Base-by-base conservation (phyloP, 495 filamentous ascomycete genomes). In the Neurospora sp. region DNA sequence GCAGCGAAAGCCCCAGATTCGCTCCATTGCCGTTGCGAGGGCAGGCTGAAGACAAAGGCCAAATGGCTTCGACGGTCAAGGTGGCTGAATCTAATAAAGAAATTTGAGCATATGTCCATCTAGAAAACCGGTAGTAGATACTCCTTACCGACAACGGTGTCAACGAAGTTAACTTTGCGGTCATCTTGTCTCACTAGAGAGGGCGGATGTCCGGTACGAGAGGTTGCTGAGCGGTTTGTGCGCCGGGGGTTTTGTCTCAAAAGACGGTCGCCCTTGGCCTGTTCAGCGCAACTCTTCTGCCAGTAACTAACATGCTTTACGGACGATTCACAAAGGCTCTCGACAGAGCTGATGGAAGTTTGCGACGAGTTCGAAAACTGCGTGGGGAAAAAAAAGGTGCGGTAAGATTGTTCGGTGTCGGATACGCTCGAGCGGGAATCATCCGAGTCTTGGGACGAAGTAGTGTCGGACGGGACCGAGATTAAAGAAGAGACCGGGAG, bases 11-110 rank as follows among this genome's bases (percentile, higher is more conserved):
- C 71, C 98, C 93, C 20, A 91, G 91, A 76, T 91, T 87, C 70
- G 81, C 84, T 16, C 88, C 86, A 72, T 82, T 77, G 42, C 90
- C 88, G 69, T 83, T 85, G 73, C 88, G 85, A 74, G 86, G 86
- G 39, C 86, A 83, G 35, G 89, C 85, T 69, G 86, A 89, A 16
- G 91, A 91, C 3, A 90, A 84, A n/a, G 96, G 95, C 96, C 96
- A 99, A 76, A 99, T 97, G 39, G 89, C 93, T 82, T 98, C 94
- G 40, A 99, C 95, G 82, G 98, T 97, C 82, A 98, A 93, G 59
- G 96, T 94, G 68, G 95, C 94, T 77, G 94, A 94, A 87, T 98
- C 96, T 99, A 89, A 78, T 81, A 74, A 69, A 72, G 76, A 74
- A 78, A 76, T 72, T 79, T 77, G 76, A 75, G 76, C 71, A 76